A percentile compares a stretch with the other conserved stretches of the same genome.
phyloP scores from a whole-genome alignment of 768 basidiomycete genomes.

The Sutorius australiensis region DNA sequence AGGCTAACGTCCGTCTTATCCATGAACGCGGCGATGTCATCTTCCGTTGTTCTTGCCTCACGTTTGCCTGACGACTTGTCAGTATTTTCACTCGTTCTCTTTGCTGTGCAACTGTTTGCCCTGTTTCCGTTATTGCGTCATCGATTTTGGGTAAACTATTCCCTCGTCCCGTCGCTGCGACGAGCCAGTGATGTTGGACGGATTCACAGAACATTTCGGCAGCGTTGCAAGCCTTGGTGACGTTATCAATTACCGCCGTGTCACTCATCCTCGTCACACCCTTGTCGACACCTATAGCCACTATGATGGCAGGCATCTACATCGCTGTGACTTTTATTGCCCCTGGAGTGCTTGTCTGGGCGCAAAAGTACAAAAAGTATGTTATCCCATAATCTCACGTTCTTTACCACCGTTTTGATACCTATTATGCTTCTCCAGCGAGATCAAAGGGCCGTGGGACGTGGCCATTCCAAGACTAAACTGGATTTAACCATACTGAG shows the following conservation, averaged over 20 bases:
- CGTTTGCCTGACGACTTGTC: conserved; percentile 77
- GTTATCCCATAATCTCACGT: conserved; percentile 27
- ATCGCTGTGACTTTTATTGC: conserved; percentile 65
- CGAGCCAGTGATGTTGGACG: conserved; percentile 9
- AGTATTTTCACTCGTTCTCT: conserved; percentile 85
- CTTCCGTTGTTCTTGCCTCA: conserved; percentile 90
- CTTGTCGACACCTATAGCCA: conserved; percentile 54
- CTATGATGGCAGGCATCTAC: conserved; percentile 48
- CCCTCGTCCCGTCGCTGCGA: conserved; percentile 11
- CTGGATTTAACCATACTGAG: conserved; percentile 29
- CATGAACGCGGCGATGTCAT: conserved; percentile 89
- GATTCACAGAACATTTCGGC: conserved; percentile 44
- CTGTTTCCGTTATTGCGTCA: conserved; percentile 76
- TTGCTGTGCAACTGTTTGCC: conserved; percentile 81
- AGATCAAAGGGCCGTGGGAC: conserved; percentile 89
- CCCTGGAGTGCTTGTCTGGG: conserved; percentile 76
- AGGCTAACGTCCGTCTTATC: conserved; percentile 82
- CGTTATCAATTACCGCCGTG: conserved; percentile 45
- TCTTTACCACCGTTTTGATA: conserved; percentile 11
- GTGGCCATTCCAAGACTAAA: conserved; percentile 74
- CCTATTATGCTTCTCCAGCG: conserved; percentile 44
- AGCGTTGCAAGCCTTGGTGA: conserved; percentile 47
- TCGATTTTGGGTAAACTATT: conserved; percentile 56
- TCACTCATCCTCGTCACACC: conserved; percentile 51
- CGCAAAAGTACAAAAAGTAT: conserved; percentile 84